Conservation (phyloP, 176 grass and related monocot species). For the Eragrostis nindensis region DNA sequence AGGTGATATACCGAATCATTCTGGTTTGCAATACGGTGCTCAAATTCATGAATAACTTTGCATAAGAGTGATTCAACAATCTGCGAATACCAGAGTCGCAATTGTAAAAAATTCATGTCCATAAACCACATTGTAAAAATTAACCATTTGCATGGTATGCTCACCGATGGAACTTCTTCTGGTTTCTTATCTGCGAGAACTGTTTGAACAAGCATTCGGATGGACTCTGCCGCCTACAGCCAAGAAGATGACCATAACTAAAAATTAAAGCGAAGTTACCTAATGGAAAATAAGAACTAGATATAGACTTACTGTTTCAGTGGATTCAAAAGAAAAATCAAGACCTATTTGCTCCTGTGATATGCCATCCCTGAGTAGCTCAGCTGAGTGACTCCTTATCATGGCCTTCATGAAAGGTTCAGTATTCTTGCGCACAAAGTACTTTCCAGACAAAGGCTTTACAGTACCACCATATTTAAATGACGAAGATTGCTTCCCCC, state of each 20-base stretch:
- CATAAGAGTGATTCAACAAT: constrained; percentile 77
- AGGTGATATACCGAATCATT: constrained; percentile 60
- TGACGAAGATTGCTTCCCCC: constrained; percentile 47
- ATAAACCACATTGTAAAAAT: constrained; percentile 18
- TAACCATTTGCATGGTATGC: constrained; percentile 25
- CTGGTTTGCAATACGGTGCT: constrained; percentile 56
- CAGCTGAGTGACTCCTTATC: constrained; percentile 68
- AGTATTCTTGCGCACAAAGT: constrained; percentile 66
- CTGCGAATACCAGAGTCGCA: constrained; percentile 47
- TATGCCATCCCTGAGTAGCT: constrained; percentile 52
- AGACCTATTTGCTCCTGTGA: constrained; percentile 60
- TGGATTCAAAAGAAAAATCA: constrained; percentile 63
- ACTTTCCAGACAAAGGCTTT: constrained; percentile 61
- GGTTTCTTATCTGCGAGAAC: constrained; percentile 82
- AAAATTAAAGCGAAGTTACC: neutral
- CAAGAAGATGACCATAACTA: constrained; percentile 34
- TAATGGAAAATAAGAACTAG: constrained; percentile 11
- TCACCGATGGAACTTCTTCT: constrained; percentile 85
- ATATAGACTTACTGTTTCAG: constrained; percentile 62
- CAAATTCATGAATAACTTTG: constrained; percentile 85
- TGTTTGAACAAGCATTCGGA: constrained; percentile 69
- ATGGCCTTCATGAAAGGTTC: constrained; percentile 77
- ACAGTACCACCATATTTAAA: constrained; percentile 59
- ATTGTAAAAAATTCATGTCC: constrained; percentile 24
- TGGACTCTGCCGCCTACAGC: constrained; percentile 68